A percentile compares a stretch with the other conserved stretches of the same genome.
Conservation (phyloP, 257 asterid genomes). For the Verbascum thapsus region DNA sequence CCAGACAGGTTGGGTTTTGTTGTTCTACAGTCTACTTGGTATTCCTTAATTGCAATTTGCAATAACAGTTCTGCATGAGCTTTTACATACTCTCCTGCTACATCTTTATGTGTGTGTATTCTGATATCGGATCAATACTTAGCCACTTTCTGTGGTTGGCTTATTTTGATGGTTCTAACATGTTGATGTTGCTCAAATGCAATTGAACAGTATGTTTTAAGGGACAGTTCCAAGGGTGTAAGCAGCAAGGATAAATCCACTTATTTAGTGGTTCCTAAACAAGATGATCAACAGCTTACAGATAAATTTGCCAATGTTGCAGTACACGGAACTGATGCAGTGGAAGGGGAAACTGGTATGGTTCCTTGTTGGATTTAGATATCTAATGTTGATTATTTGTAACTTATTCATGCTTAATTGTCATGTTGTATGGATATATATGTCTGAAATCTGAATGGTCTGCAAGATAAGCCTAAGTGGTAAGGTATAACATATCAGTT, state of each 20-base stretch:
- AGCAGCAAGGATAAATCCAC: constrained; percentile 63
- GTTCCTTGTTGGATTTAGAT: constrained; percentile 1
- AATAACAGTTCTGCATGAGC: too few species aligned
- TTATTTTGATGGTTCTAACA: constrained; percentile 16
- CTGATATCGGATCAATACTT: too few species aligned
- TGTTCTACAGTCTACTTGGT: too few species aligned
- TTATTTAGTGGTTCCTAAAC: constrained; percentile 47
- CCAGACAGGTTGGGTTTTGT: too few species aligned
- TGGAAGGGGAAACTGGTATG: constrained; percentile 63
- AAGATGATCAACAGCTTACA: constrained; percentile 48
- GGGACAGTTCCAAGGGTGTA: constrained; percentile 58
- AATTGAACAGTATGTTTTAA: constrained; percentile 61
- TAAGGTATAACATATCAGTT: too few species aligned
- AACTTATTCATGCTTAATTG: constrained; percentile 1
- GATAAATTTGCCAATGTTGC: constrained; percentile 52
- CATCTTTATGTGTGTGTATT: too few species aligned
- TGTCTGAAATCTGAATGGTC: background rate
- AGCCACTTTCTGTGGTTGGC: constrained; percentile 7
- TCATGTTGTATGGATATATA: constrained; percentile 17
- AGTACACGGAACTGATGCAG: constrained; percentile 43
- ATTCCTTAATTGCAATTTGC: too few species aligned
- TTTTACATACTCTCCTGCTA: too few species aligned
- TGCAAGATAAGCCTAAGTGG: background rate
- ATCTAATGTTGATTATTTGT: constrained; percentile 4
- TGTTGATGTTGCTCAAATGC: constrained; percentile 25